Conservation (phyloP, 352 stramenopile species). For the Globisporangium solare region DNA sequence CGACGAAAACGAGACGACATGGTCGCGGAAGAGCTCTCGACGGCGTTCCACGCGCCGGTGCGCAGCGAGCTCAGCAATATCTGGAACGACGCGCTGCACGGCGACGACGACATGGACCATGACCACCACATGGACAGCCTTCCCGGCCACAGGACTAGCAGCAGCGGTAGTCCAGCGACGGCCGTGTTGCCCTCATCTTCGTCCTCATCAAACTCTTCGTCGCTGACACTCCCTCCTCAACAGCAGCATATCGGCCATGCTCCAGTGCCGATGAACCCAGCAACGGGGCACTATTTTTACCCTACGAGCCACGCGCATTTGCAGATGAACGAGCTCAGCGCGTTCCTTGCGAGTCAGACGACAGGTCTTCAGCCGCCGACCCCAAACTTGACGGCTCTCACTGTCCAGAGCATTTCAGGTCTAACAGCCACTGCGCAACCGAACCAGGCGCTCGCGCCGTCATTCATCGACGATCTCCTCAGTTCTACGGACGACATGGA, state of each 20-base stretch:
- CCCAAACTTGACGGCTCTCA: no score
- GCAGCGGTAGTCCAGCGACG: neutral
- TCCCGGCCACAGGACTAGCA: neutral
- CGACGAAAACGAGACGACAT: neutral
- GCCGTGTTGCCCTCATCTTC: conserved; percentile 6
- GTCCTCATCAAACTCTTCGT: conserved; percentile 6
- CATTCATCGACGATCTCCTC: conserved; percentile 47
- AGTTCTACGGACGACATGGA: conserved; percentile 20
- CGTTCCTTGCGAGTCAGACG: conserved; percentile 20
- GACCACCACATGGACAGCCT: neutral
- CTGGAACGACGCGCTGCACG: conserved; percentile 10
- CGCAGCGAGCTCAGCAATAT: conserved; percentile 12
- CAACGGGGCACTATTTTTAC: conserved; percentile 1
- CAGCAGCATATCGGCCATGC: conserved; percentile 1
- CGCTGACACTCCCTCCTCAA: conserved; percentile 2
- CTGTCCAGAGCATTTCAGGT: no score
- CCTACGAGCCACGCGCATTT: conserved; percentile 1
- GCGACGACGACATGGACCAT: conserved; percentile 4
- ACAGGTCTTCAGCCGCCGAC: neutral
- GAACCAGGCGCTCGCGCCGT: conserved; percentile 13
- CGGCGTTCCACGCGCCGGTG: conserved; percentile 15
- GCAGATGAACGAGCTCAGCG: conserved; percentile 26
- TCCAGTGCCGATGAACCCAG: conserved; percentile 3
- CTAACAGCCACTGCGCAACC: no score
- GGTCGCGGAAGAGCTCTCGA: conserved; percentile 7